Percentiles rank a stretch among this genome's conserved stretches.
Evolutionary conservation across 129 eudicot species (phyloP).

Genomic region (Solidago caesia): DNA sequence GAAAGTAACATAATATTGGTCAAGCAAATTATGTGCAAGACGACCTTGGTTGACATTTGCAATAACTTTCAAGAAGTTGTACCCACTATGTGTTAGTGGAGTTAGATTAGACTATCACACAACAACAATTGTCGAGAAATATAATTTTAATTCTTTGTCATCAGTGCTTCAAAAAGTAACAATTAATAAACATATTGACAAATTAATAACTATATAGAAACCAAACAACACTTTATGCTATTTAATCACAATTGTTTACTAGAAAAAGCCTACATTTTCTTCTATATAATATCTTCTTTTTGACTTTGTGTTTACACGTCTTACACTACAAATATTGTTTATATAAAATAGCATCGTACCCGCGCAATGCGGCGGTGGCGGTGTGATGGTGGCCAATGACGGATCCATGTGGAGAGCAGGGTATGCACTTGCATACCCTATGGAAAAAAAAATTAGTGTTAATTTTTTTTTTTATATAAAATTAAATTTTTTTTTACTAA

Average conservation of each 20-base stretch:
- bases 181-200: constrained; percentile 8
- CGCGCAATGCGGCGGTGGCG: too few species aligned
- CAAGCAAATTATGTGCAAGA: constrained; percentile 2
- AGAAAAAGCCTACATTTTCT: constrained; percentile 14
- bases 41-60: constrained; percentile 20
- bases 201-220: not conserved
- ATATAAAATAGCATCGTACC: too few species aligned
- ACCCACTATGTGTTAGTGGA: constrained; percentile 32
- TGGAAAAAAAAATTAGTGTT: too few species aligned
- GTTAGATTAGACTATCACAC: constrained; percentile 22
- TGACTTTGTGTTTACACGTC: constrained; percentile 31
- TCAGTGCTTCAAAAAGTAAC: constrained; percentile 33
- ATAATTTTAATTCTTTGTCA: constrained; percentile 24
- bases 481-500: too few species aligned
- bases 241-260: constrained; percentile 10
- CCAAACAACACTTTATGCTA: constrained; percentile 17
- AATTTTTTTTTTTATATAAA: too few species aligned
- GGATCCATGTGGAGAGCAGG: too few species aligned
- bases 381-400: too few species aligned
- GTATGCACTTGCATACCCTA: too few species aligned
- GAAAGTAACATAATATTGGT: not conserved
- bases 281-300: constrained; percentile 4
- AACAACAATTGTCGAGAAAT: constrained; percentile 35
- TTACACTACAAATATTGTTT: constrained; percentile 12
- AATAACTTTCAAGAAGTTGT: constrained; percentile 20